These are phyloP conservation scores for Colletotrichum viniferum DNA, from an alignment of 2,329 filamentous ascomycete genomes.

Conservation along the genomic window DNA sequence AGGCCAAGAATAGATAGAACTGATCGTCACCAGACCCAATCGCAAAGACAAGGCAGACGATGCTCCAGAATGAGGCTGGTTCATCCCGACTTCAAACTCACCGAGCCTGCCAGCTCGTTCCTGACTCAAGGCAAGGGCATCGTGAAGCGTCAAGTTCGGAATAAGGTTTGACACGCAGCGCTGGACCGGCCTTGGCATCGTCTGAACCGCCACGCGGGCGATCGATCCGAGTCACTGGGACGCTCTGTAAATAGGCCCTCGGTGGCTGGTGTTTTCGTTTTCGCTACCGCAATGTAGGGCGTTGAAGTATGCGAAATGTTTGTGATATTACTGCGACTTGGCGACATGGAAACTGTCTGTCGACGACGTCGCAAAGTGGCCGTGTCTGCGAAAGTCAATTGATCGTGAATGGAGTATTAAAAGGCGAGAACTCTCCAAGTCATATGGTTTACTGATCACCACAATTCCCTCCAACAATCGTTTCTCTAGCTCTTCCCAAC, in stretches of 20 bases:
- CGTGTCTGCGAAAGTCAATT: not conserved
- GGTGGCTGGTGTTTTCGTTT: not conserved
- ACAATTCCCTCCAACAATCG: not conserved
- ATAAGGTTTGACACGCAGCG: not conserved
- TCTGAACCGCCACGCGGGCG: not conserved
- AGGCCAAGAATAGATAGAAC: not conserved
- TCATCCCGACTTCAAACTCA: not conserved
- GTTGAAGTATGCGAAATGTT: not conserved
- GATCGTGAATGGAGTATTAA: not conserved
- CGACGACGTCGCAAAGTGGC: not conserved
- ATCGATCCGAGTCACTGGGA: not conserved
- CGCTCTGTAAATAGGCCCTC: not conserved
- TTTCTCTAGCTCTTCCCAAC: not conserved
- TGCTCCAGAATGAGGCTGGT: not conserved
- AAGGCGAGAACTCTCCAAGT: too few species aligned
- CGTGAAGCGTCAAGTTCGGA: not conserved
- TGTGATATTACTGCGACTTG: not conserved
- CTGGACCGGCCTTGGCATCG: not conserved
- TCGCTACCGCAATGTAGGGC: not conserved
- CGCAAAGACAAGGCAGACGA: not conserved
- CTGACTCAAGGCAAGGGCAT: not conserved
- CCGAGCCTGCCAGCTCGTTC: not conserved
- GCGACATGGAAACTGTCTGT: not conserved
- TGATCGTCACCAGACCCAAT: not conserved
- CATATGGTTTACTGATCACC: accelerated